A percentile compares a stretch with the other conserved stretches of the same genome.
Conservation (phyloP, 495 filamentous ascomycete genomes). For the Polyplosphaeria fusca region DNA sequence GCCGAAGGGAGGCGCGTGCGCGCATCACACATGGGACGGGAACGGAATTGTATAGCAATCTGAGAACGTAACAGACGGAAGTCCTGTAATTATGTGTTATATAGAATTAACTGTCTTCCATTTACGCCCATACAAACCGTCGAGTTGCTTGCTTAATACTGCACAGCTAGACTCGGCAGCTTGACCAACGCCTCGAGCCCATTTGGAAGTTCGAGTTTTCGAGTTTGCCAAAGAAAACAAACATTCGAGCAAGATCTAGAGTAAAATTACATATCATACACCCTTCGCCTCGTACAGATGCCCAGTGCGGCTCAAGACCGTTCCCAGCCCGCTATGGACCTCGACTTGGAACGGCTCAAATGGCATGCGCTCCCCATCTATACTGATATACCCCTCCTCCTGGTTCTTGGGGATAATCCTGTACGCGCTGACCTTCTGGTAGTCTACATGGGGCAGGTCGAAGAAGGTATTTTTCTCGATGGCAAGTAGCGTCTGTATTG, state of each 20-base stretch:
- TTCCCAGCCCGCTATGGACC: constrained; percentile 80
- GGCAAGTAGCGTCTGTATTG: constrained; percentile 63
- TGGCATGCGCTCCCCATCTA: constrained; percentile 84
- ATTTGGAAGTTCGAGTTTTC: too few relatives aligned
- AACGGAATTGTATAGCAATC: too few relatives aligned
- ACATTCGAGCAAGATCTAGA: too few relatives aligned
- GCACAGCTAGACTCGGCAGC: neutral
- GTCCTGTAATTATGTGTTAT: too few relatives aligned
- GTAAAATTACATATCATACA: too few relatives aligned
- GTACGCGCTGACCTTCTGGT: constrained; percentile 79
- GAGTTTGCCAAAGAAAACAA: too few relatives aligned
- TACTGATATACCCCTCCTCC: constrained; percentile 78
- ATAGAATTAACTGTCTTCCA: too few relatives aligned
- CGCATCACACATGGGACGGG: too few relatives aligned
- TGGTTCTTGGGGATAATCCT: constrained; percentile 70
- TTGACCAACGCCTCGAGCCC: neutral
- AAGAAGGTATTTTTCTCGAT: constrained; percentile 74
- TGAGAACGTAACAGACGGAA: too few relatives aligned
- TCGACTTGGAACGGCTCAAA: constrained; percentile 90
- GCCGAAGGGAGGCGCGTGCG: too few relatives aligned
- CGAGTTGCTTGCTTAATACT: neutral
- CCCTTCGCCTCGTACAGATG: constrained; percentile 65
- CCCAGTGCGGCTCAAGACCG: constrained; percentile 68
- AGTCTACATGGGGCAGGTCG: constrained; percentile 69
- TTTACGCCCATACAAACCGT: too few relatives aligned